Evolutionary conservation across 192 early-diverging fungal species (phyloP), one percentile per base, ranked within the genome.

Genomic region (Coemansia sp.): DNA sequence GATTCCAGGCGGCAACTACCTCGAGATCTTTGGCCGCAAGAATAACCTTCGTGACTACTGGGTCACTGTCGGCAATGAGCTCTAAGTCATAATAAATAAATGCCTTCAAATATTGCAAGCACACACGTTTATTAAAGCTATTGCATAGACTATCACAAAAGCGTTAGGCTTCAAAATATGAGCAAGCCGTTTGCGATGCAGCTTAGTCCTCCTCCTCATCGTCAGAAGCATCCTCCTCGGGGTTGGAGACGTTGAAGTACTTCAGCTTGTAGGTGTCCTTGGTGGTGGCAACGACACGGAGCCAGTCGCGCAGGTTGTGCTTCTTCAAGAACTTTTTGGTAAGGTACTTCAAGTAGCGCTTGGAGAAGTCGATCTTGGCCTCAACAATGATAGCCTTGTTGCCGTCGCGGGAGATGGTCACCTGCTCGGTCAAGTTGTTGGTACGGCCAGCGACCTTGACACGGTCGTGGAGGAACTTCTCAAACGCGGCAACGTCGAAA

Each of bases 251-350:
- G 73, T 84, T 84, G 73, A 84, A 97, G 93, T 98, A 99, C 69
- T 90, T 87, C 85, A 99, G 91, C 87, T 95, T 90, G 89, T 96
- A 99, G 69, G 94, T 87, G 68, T 86, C 81, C 91, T 95, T 94
- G 89, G 84, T 78, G 71, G 87, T 84, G 76, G 94, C 86, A 82
- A 97, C 87, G 78, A 98, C 97, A 86, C 97, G 96, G 78, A 99
- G 87, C 91, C 92, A 98, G 88, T 99, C 97, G 81, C 94, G 91
- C 86, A 99, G 92, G 83, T 92, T 89, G 90, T 97, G 87, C 93
- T 99, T 96, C 94, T 99, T 99, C 86, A 99, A 88, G 93, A 95
- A 99, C 90, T 96, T 96, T 93, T 99, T 99, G 87, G 97, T 94
- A 63, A 99, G 91, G 92, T 99, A 99, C 93, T 99, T 99, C 86